Evolutionary conservation across 2,329 filamentous ascomycete species (phyloP), one percentile per base, ranked within the genome.

Genomic region (Cryoendolithus antarcticus): DNA sequence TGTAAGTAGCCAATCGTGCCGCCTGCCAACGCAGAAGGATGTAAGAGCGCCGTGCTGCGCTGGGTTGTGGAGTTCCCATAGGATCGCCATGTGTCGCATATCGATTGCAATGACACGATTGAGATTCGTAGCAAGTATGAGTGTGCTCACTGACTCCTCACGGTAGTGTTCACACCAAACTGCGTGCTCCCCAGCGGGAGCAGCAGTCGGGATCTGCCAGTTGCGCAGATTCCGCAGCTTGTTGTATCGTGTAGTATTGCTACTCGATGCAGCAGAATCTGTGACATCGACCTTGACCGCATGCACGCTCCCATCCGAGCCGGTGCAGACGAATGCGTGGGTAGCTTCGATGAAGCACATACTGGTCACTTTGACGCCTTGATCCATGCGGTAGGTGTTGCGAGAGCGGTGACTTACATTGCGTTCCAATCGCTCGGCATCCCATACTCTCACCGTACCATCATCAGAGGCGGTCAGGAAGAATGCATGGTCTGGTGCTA

Each of bases 381-480:
- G 62, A 0, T 72, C 73, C 51, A 95, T 84, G 41, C 72, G 79
- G 62, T 95, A 82, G 0, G 84, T 93, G 55, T 93, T 84, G 13
- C 89, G 74, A 21, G 91, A 86, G 32, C 86, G 77, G 52, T 93
- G 82, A 0, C 84, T 82, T 36, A 96, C 77, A 56, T 95, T 96
- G 33, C 86, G 81, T 62, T 98, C 91, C 5, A 98, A 70, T 15
- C 91, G 75, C 19, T 78, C 79, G 19, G 86, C 82, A 62, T 98
- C 91, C 91, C 91, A 98, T 4, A 98, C 73, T 55, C 85, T 93
- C 41, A 95, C 84, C 5, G 75, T 77, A 2, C 91, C 85, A 60
- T 98, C 91, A 53, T 94, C 85, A 7, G 88, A 89, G 5, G 80
- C 89, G 1, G 91, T 96, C 41, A 95, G 72, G 60, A 98, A 98